A percentile compares a stretch with the other conserved stretches of the same genome.
These are phyloP conservation scores for Stachybotrys elegans DNA, from an alignment of 2,329 filamentous ascomycete species.

Conservation along the genomic window DNA sequence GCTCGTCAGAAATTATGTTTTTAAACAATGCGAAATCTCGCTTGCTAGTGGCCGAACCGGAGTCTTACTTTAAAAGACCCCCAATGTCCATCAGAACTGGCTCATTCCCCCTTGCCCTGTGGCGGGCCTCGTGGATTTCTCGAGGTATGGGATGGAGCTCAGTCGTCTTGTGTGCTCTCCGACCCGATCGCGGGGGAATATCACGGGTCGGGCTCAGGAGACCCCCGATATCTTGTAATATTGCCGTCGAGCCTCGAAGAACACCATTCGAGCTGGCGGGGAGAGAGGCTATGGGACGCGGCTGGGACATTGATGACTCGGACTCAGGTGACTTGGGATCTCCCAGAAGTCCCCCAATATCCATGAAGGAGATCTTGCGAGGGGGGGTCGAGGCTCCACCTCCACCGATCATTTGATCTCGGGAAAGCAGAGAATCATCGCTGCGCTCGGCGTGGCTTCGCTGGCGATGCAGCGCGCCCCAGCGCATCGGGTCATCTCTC, in stretches of 20 bases:
- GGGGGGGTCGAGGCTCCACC: conserved; percentile 13
- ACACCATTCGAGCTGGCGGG: conserved; percentile 40
- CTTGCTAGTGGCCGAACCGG: too few relatives aligned
- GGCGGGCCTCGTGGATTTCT: conserved; percentile 27
- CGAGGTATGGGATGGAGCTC: conserved; percentile 44
- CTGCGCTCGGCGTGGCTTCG: conserved; percentile 33
- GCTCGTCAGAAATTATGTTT: too few relatives aligned
- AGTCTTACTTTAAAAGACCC: conserved; percentile 29
- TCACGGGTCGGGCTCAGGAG: conserved; percentile 39
- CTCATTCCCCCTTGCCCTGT: conserved; percentile 23
- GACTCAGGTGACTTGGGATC: conserved; percentile 19
- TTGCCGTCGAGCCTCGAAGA: conserved; percentile 48
- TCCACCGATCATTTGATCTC: conserved; percentile 24
- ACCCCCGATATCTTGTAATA: conserved; percentile 56
- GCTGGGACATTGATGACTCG: not conserved
- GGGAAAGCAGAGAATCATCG: conserved; percentile 38
- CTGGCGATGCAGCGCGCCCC: conserved; percentile 41
- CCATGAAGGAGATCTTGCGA: conserved; percentile 69
- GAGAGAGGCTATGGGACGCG: conserved; percentile 35
- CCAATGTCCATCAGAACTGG: conserved; percentile 33
- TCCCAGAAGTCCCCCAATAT: conserved; percentile 72
- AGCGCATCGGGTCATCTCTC: conserved; percentile 35
- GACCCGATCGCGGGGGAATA: conserved; percentile 23
- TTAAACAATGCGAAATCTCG: too few relatives aligned
- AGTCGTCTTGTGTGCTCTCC: conserved; percentile 31